Evolutionary conservation across 148 eudicot species (phyloP), one percentile per base, ranked within the genome.

Genomic region (Linanthus parryae): DNA sequence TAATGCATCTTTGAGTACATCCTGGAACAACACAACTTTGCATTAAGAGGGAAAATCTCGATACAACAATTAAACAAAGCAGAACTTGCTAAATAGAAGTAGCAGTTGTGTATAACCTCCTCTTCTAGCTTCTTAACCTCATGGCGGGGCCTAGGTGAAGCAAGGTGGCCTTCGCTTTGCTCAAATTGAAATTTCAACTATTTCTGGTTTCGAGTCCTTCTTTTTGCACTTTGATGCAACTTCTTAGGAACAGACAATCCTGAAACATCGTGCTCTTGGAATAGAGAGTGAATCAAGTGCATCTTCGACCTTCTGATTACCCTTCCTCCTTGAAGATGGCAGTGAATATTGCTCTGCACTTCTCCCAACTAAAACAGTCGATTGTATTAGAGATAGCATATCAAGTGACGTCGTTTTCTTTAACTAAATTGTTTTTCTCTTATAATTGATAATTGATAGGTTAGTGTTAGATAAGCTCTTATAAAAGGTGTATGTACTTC

Each of bases 151-250:
- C n/a, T n/a, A n/a, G n/a, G 2, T 23, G 53, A n/a, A 11, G 62
- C 56, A 53, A 5, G 43, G 24, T 8, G 31, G 26, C 57, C 68
- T 73, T 72, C 82, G 7, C n/a, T 3, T 11, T 48, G 36, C 10
- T 62, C 56, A 50, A 92, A 88, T 7, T 72, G 61, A 54, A 64
- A 69, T 3, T 27, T 19, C 72, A 82, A 48, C n/a, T 17, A 24
- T 3, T 28, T 45, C 61, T 75, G 56, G 38, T 52, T 59, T 42
- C 36, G 13, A 49, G 73, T 57, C 11, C 38, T 63, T 44, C 53
- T 75, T 19, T 59, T 60, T 11, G 76, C 76, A 10, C 18, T 13
- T 15, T 59, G 68, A 6, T 49, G 23, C 80, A 88, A 56, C 44
- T 52, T 57, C 63, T 59, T 77, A 64, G 87, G 70, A 1, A 61